Percentiles rank a stretch among this genome's conserved stretches.
Conservation (phyloP, 1,284 basidiomycete species). For the Fomitopsis pinicola region DNA sequence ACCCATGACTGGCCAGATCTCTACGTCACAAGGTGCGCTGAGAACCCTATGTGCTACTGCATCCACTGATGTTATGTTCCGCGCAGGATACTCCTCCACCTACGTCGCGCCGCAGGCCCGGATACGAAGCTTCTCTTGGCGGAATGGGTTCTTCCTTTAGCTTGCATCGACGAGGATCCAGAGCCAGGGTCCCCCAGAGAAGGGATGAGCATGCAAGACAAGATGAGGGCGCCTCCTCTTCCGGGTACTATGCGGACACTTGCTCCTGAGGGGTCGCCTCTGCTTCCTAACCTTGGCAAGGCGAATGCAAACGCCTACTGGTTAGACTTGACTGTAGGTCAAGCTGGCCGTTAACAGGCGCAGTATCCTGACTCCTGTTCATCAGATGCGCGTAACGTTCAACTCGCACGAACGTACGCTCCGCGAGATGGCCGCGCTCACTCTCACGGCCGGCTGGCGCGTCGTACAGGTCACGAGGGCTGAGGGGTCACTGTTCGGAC, state of each 20-base stretch:
- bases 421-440: slow-evolving; percentile 54
- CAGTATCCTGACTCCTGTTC: slow-evolving; percentile 3
- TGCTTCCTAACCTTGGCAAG: slow-evolving; percentile 67
- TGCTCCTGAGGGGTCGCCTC: slow-evolving; percentile 43
- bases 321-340: slow-evolving; percentile 63
- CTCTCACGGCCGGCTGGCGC: slow-evolving; percentile 63
- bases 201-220: slow-evolving; percentile 29
- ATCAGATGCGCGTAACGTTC: slow-evolving; percentile 63
- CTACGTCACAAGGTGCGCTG: slow-evolving; percentile 35
- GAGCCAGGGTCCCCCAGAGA: slow-evolving; percentile 6
- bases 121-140: slow-evolving; percentile 61
- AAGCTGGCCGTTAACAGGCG: background rate
- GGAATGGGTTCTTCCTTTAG: slow-evolving; percentile 65
- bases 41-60: background rate
- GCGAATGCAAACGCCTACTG: slow-evolving; percentile 68
- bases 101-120: slow-evolving; percentile 29
- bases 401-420: slow-evolving; percentile 70
- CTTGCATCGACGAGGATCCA: slow-evolving; percentile 48
- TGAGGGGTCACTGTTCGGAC: slow-evolving; percentile 59
- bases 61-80: background rate
- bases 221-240: slow-evolving; percentile 23
- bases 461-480: slow-evolving; percentile 54
- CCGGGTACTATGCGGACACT: slow-evolving; percentile 23
- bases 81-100: slow-evolving; percentile 30
- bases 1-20: slow-evolving; percentile 74